A percentile compares a stretch with the other conserved stretches of the same genome.
Conservation (phyloP, 768 basidiomycete genomes). For the Lactarius hengduanensis region DNA sequence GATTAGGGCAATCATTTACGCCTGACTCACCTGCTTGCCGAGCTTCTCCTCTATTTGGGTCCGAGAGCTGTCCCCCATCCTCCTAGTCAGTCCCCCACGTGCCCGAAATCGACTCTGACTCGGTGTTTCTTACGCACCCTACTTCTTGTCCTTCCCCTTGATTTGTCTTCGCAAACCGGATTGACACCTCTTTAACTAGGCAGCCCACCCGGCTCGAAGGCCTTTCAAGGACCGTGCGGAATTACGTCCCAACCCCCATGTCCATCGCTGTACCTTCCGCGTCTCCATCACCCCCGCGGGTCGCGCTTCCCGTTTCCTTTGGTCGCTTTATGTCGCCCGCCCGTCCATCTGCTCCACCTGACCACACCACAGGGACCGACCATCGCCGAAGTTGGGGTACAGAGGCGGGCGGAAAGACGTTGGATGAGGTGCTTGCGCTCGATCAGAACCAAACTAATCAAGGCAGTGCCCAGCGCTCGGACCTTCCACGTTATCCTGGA, state of each 20-base stretch:
- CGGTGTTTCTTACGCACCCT: slow-evolving; percentile 9
- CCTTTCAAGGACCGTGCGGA: slow-evolving; percentile 52
- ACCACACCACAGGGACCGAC: background rate
- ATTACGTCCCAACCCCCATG: slow-evolving; percentile 54
- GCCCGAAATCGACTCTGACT: background rate
- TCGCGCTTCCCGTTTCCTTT: slow-evolving; percentile 50
- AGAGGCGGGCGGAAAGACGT: slow-evolving; percentile 16
- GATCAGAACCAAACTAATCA: slow-evolving; percentile 24
- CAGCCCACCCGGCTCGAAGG: slow-evolving; percentile 50
- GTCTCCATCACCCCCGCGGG: slow-evolving; percentile 47
- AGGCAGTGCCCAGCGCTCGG: slow-evolving; percentile 16
- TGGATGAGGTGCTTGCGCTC: slow-evolving; percentile 33
- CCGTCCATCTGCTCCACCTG: slow-evolving; percentile 24
- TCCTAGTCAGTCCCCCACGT: background rate
- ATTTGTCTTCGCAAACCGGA: background rate
- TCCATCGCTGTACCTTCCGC: slow-evolving; percentile 51
- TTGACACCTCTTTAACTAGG: slow-evolving; percentile 33
- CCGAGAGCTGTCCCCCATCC: background rate
- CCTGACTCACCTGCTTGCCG: background rate
- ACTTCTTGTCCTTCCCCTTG: slow-evolving; percentile 3
- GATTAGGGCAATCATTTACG: background rate
- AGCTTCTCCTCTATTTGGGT: slow-evolving; percentile 5
- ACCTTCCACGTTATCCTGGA: slow-evolving; percentile 33
- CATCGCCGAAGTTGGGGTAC: slow-evolving; percentile 24
- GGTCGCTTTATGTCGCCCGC: slow-evolving; percentile 43